Conservation (phyloP, 495 filamentous ascomycete genomes). For the Schizothecium vesticola region DNA sequence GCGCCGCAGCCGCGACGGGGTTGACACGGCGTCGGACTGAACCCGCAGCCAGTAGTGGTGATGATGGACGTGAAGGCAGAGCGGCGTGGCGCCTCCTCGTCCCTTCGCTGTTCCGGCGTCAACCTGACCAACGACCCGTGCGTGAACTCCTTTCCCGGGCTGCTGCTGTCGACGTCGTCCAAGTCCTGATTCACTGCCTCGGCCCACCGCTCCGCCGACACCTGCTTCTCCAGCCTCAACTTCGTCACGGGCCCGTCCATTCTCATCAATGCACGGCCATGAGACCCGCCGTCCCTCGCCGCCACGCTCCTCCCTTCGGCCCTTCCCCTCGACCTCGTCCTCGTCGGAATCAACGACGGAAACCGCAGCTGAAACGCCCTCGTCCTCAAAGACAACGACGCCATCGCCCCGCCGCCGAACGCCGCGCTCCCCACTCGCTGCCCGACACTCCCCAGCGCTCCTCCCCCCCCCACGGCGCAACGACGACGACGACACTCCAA, state of each 20-base stretch:
- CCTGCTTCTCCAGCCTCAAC: slow-evolving; percentile 16
- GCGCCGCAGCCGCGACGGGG: slow-evolving; percentile 16
- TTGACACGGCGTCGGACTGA: slow-evolving; percentile 11
- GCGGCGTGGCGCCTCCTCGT: slow-evolving; percentile 7
- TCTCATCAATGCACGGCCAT: not conserved
- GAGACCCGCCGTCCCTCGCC: not conserved
- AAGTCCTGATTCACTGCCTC: slow-evolving; percentile 18
- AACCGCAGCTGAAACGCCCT: slow-evolving; percentile 7
- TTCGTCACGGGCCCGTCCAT: slow-evolving; percentile 6
- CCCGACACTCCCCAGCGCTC: not conserved
- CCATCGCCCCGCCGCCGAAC: not conserved
- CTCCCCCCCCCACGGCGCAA: too few relatives aligned
- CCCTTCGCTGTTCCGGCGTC: not conserved
- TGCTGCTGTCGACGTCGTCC: slow-evolving; percentile 11
- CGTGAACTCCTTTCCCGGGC: not conserved
- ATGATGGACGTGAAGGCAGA: slow-evolving; percentile 51
- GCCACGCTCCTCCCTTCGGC: not conserved
- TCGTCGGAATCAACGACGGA: slow-evolving; percentile 13
- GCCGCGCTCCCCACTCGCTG: not conserved
- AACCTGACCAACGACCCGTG: not conserved
- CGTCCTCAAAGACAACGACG: slow-evolving; percentile 28
- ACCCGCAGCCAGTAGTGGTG: slow-evolving; percentile 51
- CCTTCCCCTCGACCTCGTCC: not conserved
- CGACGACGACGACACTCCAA: not conserved
- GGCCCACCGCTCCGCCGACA: slow-evolving; percentile 18